Percentiles rank a stretch among this genome's conserved stretches.
These are phyloP conservation scores for Solanum medicagineum DNA, from an alignment of 257 asterid genomes.

Conservation along the genomic window DNA sequence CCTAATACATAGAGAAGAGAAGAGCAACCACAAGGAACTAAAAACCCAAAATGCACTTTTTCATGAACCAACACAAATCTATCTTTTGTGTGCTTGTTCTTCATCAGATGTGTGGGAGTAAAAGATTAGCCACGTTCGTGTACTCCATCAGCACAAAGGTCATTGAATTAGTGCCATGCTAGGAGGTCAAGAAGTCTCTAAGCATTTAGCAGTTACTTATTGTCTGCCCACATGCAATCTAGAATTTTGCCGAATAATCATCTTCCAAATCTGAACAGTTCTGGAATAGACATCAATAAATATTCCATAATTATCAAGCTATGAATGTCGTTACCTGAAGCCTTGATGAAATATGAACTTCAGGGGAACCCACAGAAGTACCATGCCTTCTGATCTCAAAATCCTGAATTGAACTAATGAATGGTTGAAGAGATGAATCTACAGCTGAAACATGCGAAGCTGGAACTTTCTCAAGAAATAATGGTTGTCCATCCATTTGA, in stretches of 20 bases:
- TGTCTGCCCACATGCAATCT: background rate
- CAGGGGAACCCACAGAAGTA: constrained; percentile 81
- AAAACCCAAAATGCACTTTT: background rate
- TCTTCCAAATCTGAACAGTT: background rate
- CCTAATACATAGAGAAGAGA: background rate
- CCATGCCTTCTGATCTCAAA: constrained; percentile 67
- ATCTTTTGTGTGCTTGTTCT: background rate
- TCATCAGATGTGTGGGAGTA: background rate
- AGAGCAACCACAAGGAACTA: background rate
- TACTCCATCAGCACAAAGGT: background rate
- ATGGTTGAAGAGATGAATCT: constrained; percentile 49
- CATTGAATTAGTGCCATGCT: background rate
- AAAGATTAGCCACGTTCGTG: background rate
- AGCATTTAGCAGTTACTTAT: background rate
- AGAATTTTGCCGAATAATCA: background rate
- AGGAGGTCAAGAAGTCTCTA: background rate
- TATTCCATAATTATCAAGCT: background rate
- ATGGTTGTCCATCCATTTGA: constrained; percentile 50
- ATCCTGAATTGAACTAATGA: constrained; percentile 52
- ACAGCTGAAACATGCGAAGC: constrained; percentile 68
- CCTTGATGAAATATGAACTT: constrained; percentile 74
- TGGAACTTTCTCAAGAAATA: constrained; percentile 41
- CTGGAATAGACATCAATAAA: background rate
- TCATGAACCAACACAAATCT: background rate
- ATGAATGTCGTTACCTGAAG: constrained; percentile 51